Base-by-base conservation (phyloP, 805 yeast species). In the Zygosaccharomyces lentus region DNA sequence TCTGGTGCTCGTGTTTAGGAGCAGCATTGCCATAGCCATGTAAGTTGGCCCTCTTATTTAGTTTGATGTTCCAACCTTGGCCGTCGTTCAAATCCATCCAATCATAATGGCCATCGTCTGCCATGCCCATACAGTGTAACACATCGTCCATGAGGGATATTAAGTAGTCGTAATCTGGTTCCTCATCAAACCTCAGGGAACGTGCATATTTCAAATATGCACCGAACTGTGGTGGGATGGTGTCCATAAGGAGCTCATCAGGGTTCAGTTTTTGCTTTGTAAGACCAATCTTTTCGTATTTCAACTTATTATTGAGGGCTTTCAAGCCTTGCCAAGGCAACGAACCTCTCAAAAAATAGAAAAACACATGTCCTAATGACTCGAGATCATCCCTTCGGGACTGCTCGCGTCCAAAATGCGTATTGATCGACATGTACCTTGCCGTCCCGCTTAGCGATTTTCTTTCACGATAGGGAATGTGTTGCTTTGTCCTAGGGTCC, bases 271-370 rank as follows among this genome's bases (percentile, higher is more conserved):
- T 74, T 60, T 83, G 82, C 64, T 86, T 86, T 58, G 84, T 84
- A 53, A 84, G 84, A 24, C 93, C 93, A 64, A 86, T 86, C 61
- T 84, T 85, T 64, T 86, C 93, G 62, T 85, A 85, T 64, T 85
- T 85, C 53, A 80, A 76, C 63, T 86, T 85, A 64, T 85, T 85
- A n/a, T 87, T 84, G 48, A 88, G 88, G 1, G 91, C 93, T 66
- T 84, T 85, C 49, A 85, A 69, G n/a, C 95, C 95, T 68, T 85
- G 95, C 95, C 95, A 85, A 37, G 95, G 95, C 61, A 85, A 73
- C 51, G 81, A 83, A 24, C 95, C 93, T 59, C 86, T 76, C 46
- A 84, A 65, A 58, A 85, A 85, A 65, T 85, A 85, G 61, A 85
- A 78, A 60, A 85, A 85, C 0, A 85, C 93, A 67, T 85, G 93